Percentiles rank a stretch among this genome's conserved stretches.
These are phyloP conservation scores for Usnea hakonensis DNA, from an alignment of 495 filamentous ascomycete genomes.

Conservation along the genomic window DNA sequence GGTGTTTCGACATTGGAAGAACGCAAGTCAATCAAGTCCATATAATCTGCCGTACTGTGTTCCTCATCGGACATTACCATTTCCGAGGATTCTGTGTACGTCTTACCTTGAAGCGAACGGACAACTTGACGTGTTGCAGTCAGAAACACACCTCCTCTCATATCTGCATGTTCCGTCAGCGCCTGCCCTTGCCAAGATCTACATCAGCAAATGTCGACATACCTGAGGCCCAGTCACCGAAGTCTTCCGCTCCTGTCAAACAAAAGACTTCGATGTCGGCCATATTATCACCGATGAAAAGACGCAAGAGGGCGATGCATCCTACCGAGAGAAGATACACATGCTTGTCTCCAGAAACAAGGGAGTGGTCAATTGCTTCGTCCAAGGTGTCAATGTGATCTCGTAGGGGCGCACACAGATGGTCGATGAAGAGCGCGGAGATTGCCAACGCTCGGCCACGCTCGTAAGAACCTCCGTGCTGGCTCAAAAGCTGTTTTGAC, in stretches of 20 bases:
- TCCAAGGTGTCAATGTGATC: constrained; percentile 56
- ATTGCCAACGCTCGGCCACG: constrained; percentile 63
- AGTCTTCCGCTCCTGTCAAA: constrained; percentile 65
- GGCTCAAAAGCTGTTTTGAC: constrained; percentile 58
- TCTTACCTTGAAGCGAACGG: constrained; percentile 79
- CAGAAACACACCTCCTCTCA: constrained; percentile 70
- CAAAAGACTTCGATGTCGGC: constrained; percentile 67
- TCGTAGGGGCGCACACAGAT: constrained; percentile 57
- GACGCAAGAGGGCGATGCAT: constrained; percentile 58
- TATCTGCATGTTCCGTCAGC: constrained; percentile 37
- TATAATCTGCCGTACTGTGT: constrained; percentile 58
- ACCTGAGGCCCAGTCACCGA: constrained; percentile 56
- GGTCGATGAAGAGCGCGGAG: constrained; percentile 65
- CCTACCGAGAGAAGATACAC: constrained; percentile 68
- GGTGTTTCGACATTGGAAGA: constrained; percentile 52
- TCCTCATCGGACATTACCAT: constrained; percentile 64
- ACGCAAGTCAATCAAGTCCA: constrained; percentile 43
- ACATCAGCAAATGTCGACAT: background rate
- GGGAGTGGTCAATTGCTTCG: constrained; percentile 60
- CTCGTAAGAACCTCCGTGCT: constrained; percentile 59
- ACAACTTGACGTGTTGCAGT: constrained; percentile 58
- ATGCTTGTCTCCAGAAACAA: constrained; percentile 65
- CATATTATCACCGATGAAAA: constrained; percentile 69
- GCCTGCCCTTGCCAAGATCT: background rate
- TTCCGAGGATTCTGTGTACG: constrained; percentile 45